Conservation (phyloP, 1,284 basidiomycete species). For the Omphalotus olearius region DNA sequence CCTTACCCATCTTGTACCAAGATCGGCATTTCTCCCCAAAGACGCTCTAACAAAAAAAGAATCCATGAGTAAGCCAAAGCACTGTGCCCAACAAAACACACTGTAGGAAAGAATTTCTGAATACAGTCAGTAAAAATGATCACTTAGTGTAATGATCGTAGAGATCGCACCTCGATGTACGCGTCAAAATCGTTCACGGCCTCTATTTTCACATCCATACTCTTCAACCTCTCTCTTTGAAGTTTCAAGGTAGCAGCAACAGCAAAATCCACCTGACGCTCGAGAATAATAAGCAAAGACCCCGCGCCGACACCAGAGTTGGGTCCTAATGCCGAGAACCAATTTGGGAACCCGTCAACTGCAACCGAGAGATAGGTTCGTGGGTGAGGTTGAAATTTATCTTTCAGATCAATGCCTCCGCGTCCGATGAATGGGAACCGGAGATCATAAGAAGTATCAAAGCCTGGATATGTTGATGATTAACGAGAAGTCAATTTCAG, state of each 20-base stretch:
- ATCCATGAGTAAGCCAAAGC: conserved; percentile 1
- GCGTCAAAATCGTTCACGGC: conserved; percentile 59
- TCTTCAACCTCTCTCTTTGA: conserved; percentile 55
- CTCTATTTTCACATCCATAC: conserved; percentile 51
- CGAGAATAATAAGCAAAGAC: conserved; percentile 47
- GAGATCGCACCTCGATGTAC: conserved; percentile 40
- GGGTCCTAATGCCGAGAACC: conserved; percentile 53
- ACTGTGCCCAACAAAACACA: conserved; percentile 18
- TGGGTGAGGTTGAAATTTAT: conserved; percentile 50
- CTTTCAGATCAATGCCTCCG: conserved; percentile 40
- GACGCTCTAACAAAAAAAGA: conserved; percentile 39
- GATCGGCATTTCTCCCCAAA: conserved; percentile 55
- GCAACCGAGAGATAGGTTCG: conserved; percentile 50
- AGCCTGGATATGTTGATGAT: conserved; percentile 30
- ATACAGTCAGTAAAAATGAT: background rate
- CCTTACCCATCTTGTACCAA: conserved; percentile 63
- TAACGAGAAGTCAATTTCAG: background rate
- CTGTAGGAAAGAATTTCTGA: conserved; percentile 47
- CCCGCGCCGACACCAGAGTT: conserved; percentile 51
- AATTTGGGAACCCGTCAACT: conserved; percentile 59
- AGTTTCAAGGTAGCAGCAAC: conserved; percentile 51
- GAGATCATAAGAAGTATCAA: conserved; percentile 47
- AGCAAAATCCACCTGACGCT: conserved; percentile 52
- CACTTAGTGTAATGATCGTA: background rate
- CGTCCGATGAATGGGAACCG: conserved; percentile 52